These are phyloP conservation scores for Saccharum hybrid DNA, from an alignment of 202 grass and related monocot genomes.

Conservation along the genomic window DNA sequence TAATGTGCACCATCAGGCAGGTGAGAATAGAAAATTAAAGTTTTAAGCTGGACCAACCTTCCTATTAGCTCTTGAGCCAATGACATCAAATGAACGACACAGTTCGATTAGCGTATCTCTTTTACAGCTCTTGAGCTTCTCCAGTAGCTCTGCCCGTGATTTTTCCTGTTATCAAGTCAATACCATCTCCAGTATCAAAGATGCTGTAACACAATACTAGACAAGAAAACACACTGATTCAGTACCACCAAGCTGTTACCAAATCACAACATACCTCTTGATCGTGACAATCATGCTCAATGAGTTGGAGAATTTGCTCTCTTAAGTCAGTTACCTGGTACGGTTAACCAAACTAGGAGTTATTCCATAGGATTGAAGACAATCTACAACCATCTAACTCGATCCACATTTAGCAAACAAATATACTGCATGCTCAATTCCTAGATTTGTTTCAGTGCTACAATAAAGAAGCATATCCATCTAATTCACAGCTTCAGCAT, in stretches of 20 bases:
- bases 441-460: not conserved
- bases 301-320: slow-evolving; percentile 51
- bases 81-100: slow-evolving; percentile 50
- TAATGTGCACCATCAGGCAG: not conserved
- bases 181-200: slow-evolving; percentile 29
- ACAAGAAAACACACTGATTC: not conserved
- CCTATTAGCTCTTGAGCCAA: slow-evolving; percentile 58
- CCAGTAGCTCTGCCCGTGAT: slow-evolving; percentile 37
- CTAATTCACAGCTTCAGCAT: slow-evolving; percentile 5
- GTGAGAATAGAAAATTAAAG: slow-evolving; percentile 28
- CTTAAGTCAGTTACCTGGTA: slow-evolving; percentile 46
- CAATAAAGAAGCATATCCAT: not conserved
- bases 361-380: slow-evolving; percentile 21
- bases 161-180: slow-evolving; percentile 42
- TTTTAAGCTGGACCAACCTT: slow-evolving; percentile 47
- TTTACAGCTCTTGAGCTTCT: slow-evolving; percentile 44
- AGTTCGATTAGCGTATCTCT: slow-evolving; percentile 45
- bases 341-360: slow-evolving; percentile 5
- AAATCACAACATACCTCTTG: slow-evolving; percentile 40
- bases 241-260: slow-evolving; percentile 14
- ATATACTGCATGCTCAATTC: not conserved
- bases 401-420: not conserved
- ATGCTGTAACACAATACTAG: slow-evolving; percentile 13
- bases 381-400: not conserved
- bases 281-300: slow-evolving; percentile 29